These are phyloP conservation scores for Nicotiana tabacum DNA, from an alignment of 257 asterid species.

Conservation along the genomic window DNA sequence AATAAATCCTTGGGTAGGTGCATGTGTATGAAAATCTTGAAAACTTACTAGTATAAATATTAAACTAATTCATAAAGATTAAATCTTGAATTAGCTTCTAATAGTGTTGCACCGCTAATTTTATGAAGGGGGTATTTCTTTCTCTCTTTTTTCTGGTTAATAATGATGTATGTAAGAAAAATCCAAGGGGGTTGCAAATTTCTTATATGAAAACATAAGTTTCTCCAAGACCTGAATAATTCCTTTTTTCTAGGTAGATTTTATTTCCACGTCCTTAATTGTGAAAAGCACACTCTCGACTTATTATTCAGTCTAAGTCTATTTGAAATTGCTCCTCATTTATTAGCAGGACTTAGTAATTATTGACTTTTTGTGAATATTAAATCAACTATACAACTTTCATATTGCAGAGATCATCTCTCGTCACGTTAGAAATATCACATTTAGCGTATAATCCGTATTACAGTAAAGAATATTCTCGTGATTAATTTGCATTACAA, in stretches of 20 bases:
- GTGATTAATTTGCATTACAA: not conserved
- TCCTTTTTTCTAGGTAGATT: not conserved
- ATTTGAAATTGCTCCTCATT: not conserved
- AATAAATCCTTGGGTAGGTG: no score
- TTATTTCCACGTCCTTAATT: not conserved
- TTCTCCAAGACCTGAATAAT: not conserved
- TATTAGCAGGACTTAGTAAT: not conserved
- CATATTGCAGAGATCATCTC: no score
- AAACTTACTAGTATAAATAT: no score
- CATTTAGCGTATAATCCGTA: not conserved
- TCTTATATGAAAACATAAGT: not conserved
- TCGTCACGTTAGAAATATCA: no score
- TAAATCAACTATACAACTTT: not conserved
- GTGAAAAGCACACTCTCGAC: not conserved
- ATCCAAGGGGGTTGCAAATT: not conserved
- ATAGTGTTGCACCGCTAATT: no score
- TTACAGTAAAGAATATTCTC: not conserved
- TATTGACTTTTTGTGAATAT: not conserved
- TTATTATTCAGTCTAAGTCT: not conserved
- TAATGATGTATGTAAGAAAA: not conserved
- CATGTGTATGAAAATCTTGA: no score
- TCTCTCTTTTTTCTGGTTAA: no score
- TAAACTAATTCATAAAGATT: no score
- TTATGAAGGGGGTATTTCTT: no score
- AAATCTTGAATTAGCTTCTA: no score